phyloP scores from a whole-genome alignment of 345 rosid species.

The Kernera saxatilis region DNA sequence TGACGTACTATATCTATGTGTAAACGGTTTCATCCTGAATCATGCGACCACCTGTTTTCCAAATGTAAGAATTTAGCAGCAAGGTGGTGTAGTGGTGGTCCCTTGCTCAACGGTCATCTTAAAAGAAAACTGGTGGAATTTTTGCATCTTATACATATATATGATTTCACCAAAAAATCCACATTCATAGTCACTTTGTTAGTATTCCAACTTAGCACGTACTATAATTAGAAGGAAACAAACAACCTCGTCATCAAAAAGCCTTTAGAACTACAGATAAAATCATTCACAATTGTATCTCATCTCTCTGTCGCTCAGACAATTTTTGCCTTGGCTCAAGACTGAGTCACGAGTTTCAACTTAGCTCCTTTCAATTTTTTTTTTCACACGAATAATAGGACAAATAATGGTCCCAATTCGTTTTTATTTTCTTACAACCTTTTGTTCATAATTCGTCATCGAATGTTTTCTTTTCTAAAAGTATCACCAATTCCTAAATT shows the following conservation, averaged over 20 bases:
- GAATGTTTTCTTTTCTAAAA: neutral
- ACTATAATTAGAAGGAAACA: no score
- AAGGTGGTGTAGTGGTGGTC: no score
- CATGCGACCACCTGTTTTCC: no score
- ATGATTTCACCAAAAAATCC: neutral
- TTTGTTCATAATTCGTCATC: neutral
- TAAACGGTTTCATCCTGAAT: no score
- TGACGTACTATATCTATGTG: no score
- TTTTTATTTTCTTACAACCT: neutral
- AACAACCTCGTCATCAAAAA: neutral
- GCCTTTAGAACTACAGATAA: neutral
- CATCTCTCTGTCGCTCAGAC: neutral
- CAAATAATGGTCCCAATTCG: neutral
- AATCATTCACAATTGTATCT: neutral
- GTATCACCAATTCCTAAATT: conserved; percentile 7
- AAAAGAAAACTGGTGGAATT: no score
- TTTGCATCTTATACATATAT: neutral
- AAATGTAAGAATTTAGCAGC: no score
- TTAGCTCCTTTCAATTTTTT: neutral
- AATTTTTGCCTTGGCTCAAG: neutral
- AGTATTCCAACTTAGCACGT: neutral
- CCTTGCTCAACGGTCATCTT: no score
- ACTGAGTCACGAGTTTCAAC: neutral
- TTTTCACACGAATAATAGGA: neutral
- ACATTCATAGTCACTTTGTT: neutral